These are phyloP conservation scores for Volvox africanus DNA, from an alignment of 139 green algal species.

Conservation along the genomic window DNA sequence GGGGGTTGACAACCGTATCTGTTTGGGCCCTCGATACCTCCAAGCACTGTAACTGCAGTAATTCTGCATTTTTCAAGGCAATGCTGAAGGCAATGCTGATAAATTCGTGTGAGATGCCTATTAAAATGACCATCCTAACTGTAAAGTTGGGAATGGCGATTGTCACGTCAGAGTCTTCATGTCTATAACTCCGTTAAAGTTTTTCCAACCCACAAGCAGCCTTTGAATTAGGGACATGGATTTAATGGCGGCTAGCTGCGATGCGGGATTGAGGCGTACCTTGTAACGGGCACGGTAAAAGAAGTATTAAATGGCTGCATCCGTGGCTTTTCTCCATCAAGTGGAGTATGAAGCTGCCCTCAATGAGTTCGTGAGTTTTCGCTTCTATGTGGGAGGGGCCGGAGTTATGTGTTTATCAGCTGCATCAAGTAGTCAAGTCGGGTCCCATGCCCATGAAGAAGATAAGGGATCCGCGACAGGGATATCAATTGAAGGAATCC, in stretches of 20 bases:
- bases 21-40: too few species aligned
- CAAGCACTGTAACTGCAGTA: too few species aligned
- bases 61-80: too few species aligned
- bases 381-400: neutral
- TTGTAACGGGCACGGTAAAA: neutral
- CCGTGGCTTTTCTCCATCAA: slow-evolving; percentile 15
- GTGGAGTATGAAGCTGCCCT: slow-evolving; percentile 16
- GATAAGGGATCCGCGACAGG: neutral
- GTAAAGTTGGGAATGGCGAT: neutral
- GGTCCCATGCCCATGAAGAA: neutral
- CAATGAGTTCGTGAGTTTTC: slow-evolving; percentile 11
- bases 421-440: neutral
- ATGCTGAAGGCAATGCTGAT: too few species aligned
- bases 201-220: neutral
- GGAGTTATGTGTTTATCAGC: neutral
- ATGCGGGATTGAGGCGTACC: neutral
- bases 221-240: neutral
- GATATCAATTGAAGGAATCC: neutral
- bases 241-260: neutral
- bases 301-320: slow-evolving; percentile 23
- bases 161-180: neutral
- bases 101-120: too few species aligned
- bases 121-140: too few species aligned
- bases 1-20: too few species aligned
- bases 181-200: neutral